Evolutionary conservation across 805 yeast species (phyloP).

Genomic region (Tetrapisispora pingtungensis): DNA sequence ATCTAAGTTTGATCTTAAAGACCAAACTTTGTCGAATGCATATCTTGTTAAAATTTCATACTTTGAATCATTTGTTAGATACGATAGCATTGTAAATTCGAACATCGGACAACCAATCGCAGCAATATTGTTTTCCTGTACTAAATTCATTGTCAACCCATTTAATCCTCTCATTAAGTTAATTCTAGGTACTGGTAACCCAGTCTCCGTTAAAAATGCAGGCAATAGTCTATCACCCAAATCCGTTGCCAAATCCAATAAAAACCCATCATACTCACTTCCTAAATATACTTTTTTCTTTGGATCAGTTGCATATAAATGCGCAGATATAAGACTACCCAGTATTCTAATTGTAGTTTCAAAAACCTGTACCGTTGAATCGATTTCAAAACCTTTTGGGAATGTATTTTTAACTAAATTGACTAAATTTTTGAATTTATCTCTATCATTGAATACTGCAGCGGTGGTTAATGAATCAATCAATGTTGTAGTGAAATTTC

Average conservation of each 20-base stretch:
- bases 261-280: constrained; percentile 54
- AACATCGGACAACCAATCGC: constrained; percentile 80
- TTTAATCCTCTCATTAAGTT: constrained; percentile 40
- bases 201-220: constrained; percentile 55
- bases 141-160: constrained; percentile 34
- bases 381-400: constrained; percentile 37
- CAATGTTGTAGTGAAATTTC: constrained; percentile 70
- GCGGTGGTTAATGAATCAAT: constrained; percentile 74
- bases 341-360: constrained; percentile 74
- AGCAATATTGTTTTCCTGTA: constrained; percentile 69
- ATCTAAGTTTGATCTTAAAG: constrained; percentile 46
- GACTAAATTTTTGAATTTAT: constrained; percentile 40
- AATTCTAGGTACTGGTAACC: constrained; percentile 72
- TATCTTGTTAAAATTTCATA: constrained; percentile 53
- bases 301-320: constrained; percentile 52
- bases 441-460: constrained; percentile 58
- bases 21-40: constrained; percentile 67
- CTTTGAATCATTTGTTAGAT: constrained; percentile 60
- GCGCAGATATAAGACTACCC: constrained; percentile 76
- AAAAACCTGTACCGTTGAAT: constrained; percentile 76
- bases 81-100: constrained; percentile 68
- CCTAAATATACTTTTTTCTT: constrained; percentile 31
- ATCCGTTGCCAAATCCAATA: constrained; percentile 63
- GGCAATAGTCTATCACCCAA: constrained; percentile 61
- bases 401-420: constrained; percentile 32